Evolutionary conservation across 2,329 filamentous ascomycete species (phyloP).

Genomic region (Venturia carpophila): DNA sequence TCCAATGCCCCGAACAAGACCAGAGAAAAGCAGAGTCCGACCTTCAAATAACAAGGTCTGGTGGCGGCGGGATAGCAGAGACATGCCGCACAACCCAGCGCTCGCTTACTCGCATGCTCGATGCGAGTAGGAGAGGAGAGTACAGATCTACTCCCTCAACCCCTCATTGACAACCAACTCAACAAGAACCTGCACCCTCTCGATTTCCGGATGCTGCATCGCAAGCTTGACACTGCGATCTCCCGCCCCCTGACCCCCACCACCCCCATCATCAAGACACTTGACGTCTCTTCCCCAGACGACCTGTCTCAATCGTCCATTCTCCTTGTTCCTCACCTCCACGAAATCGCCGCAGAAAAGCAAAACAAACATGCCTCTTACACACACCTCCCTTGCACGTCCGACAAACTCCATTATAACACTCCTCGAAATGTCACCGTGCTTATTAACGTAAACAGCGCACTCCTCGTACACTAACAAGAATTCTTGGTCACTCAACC

Average conservation of each 20-base stretch:
- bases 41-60: neutral
- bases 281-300: constrained; percentile 86
- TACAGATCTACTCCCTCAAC: constrained; percentile 45
- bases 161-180: constrained; percentile 91
- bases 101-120: neutral
- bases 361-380: constrained; percentile 85
- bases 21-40: neutral
- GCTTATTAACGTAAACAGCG: constrained; percentile 95
- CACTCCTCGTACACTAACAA: constrained; percentile 91
- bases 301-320: constrained; percentile 85
- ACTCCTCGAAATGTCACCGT: constrained; percentile 86
- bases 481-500: constrained; percentile 72
- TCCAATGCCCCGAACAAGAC: neutral
- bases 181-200: constrained; percentile 77
- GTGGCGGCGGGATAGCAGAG: neutral
- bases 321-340: constrained; percentile 93
- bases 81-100: neutral
- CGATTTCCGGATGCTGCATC: constrained; percentile 86
- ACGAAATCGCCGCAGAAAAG: constrained; percentile 96
- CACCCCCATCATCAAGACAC: constrained; percentile 66
- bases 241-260: constrained; percentile 26
- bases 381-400: constrained; percentile 74
- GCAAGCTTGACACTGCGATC: constrained; percentile 78
- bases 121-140: neutral
- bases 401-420: constrained; percentile 99